Evolutionary conservation across 2,329 filamentous ascomycete genomes (phyloP), one percentile per base, ranked within the genome.

Genomic region (Apiospora koreana): DNA sequence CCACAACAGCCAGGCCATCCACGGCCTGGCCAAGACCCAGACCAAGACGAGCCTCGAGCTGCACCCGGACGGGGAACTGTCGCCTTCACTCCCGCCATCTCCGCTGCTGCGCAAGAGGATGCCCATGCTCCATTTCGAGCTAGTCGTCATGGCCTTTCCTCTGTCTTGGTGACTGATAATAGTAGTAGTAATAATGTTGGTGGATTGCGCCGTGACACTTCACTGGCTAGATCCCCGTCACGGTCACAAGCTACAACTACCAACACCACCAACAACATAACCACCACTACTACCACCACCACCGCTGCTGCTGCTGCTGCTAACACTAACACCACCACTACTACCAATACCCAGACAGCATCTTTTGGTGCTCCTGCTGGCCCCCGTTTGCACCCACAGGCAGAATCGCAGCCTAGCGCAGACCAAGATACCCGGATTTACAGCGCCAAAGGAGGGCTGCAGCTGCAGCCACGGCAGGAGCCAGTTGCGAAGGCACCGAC

Each of bases 401-500:
- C 54, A 38, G 54, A 38, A 38, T 38, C 54, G 31, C 54, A 28
- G 18, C 28, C 31, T 62, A 62, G 54, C 54, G 54, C 54, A 62
- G 54, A 62, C 54, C 18, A 62, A 31, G 18, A 23, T 31, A 62
- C 54, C 54, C 54, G 31, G 28, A 43, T 25, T 45, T 45, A 66
- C 64, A 66, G 38, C 38, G n/a, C 64, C 38, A 66, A 66, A 45
- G 38, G 64, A 66, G 38, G 64, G 64, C 64, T 66, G 64, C 64
- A 66, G 64, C 54, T 38, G 54, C 54, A 62, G 54, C 54, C 54
- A 62, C 54, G 31, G 54, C 54, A 28, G 21, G 54, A 62, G 54
- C 31, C 54, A 62, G 54, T 62, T 23, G 31, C 54, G 38, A 31
- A 62, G 54, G 31, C 54, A 62, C 54, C 54, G 54, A 62, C 31